Evolutionary conservation across 148 eudicot species (phyloP).

Genomic region (Heliamphora exappendiculata): DNA sequence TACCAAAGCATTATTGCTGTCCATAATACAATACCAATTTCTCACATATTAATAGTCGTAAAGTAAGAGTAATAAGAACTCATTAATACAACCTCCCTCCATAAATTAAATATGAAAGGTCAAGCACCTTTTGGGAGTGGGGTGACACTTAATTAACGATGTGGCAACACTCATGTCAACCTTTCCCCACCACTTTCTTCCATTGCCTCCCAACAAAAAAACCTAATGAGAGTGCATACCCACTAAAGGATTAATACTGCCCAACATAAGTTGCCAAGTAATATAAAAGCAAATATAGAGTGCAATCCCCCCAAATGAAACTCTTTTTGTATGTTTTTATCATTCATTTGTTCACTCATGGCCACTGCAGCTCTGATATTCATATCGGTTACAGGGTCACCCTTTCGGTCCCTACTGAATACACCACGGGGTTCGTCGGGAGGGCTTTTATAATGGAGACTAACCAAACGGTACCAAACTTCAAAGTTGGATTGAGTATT

Average conservation of each 20-base stretch:
- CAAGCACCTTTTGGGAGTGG: constrained; percentile 22
- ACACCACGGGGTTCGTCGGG: constrained; percentile 49
- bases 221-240: not conserved
- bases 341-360: constrained; percentile 23
- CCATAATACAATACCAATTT: not conserved
- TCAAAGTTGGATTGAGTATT: constrained; percentile 52
- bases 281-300: constrained; percentile 2
- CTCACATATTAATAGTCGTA: not conserved
- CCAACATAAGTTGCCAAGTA: not conserved
- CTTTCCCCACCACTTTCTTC: constrained; percentile 16
- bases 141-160: constrained; percentile 6
- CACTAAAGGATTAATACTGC: constrained; percentile 14
- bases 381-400: constrained; percentile 48
- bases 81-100: not conserved
- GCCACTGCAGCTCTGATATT: constrained; percentile 38
- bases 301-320: constrained; percentile 40
- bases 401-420: constrained; percentile 55
- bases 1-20: no score
- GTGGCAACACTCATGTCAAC: constrained; percentile 10
- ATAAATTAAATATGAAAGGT: constrained; percentile 8
- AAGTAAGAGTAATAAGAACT: not conserved
- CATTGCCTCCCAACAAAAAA: constrained; percentile 14
- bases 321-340: constrained; percentile 26
- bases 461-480: constrained; percentile 39
- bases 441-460: constrained; percentile 75